Base-by-base conservation (phyloP, 345 rosid genomes). In the Erucastrum elatum region DNA sequence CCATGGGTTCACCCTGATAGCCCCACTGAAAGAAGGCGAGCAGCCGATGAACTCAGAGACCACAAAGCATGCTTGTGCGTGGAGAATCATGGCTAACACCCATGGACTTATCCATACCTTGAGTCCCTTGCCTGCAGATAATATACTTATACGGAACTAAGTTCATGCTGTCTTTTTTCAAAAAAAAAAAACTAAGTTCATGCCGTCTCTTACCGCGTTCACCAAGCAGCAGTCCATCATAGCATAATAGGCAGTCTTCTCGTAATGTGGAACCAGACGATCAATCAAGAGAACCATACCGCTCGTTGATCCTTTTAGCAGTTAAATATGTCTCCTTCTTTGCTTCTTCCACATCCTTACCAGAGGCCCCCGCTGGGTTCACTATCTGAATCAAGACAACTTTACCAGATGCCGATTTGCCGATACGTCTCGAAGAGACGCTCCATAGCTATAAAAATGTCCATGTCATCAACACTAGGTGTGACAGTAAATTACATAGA, bases 11-110 rank as follows among this genome's bases (percentile, higher is more conserved):
- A 91, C 91, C 84, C 96, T 91, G 53, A 89, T 84, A 2, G 96
- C 96, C 21, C 93, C 96, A 70, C 94, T 91, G 76, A 91, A 81
- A 49, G 96, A 91, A 83, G 96, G 96, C 53, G 96, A 89, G 85
- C 96, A 91, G 35, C 97, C 97, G 33, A 87, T 81, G 59, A 91
- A 91, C 83, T 91, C 97, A 5, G 97, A 91, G 79, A 91, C 94
- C 10, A 91, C 91, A 77, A 77, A 91, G 92, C 88, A 82, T 88
- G 86, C 97, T 91, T 15, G 90, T 87, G 13, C 88, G 88, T 16
- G 87, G 84, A 67, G 87, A 73, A 31, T 81, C 84, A 76, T 53
- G 31, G 75, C 71, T 51, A 49, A 79, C 60, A 21, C 88, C 90
- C 77, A 86, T 49, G 31, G 90, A 91, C 44, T 84, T 78, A 55